Percentiles rank a stretch among this genome's conserved stretches.
Evolutionary conservation across 23 red algal genomes (phyloP).

Genomic region (Gracilariopsis chorda): DNA sequence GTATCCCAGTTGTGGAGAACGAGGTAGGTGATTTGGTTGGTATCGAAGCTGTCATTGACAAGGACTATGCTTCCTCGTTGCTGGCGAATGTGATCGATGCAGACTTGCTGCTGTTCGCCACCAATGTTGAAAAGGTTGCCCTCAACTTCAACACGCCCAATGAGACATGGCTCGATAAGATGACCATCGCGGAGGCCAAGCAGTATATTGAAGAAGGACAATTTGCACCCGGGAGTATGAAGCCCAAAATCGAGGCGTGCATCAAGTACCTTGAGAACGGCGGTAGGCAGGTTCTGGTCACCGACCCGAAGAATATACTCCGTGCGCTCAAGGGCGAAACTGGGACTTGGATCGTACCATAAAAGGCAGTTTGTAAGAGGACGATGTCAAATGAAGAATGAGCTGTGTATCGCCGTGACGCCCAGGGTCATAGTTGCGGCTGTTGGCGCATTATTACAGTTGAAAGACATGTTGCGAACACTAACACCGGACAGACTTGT

Average conservation of each 20-base stretch:
- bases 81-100: constrained; percentile 20
- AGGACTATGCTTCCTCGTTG: constrained; percentile 15
- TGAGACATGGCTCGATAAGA: constrained; percentile 1
- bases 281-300: background rate
- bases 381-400: background rate
- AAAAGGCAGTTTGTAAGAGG: background rate
- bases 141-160: background rate
- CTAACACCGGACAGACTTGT: too few relatives aligned
- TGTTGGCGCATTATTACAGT: too few relatives aligned
- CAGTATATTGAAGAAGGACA: background rate
- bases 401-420: too few relatives aligned
- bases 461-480: too few relatives aligned
- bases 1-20: constrained; percentile 38
- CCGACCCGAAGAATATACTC: background rate
- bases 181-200: background rate
- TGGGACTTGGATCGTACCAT: background rate
- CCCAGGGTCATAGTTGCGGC: too few relatives aligned
- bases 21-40: background rate
- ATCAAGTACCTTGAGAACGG: constrained; percentile 23
- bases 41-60: constrained; percentile 50
- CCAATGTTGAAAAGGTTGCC: constrained; percentile 12
- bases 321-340: background rate
- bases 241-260: constrained; percentile 27
- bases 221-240: constrained; percentile 31
- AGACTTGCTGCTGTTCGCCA: constrained; percentile 35